phyloP scores from a whole-genome alignment of 305 asterid genomes.

The Rubia balearica region DNA sequence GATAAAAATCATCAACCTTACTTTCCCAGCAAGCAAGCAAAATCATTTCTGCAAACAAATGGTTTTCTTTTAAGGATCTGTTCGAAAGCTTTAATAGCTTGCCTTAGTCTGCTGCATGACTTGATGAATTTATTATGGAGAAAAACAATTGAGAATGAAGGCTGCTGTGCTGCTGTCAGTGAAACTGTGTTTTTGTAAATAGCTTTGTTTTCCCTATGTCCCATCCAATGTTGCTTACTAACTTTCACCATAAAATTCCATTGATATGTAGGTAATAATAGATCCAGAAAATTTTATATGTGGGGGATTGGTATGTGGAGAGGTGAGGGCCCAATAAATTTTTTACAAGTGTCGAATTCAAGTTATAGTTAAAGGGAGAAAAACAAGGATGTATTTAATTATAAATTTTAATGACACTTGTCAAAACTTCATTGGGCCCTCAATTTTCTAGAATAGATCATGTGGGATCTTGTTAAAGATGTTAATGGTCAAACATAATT shows the following conservation, averaged over 20 bases:
- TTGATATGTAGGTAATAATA: no score
- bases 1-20: neutral
- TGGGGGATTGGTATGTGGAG: no score
- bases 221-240: neutral
- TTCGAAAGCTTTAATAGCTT: neutral
- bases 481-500: neutral
- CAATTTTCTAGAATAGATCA: no score
- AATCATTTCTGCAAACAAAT: neutral
- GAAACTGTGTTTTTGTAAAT: neutral
- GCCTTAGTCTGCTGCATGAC: neutral
- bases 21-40: slow-evolving; percentile 1
- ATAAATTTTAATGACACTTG: no score
- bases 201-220: neutral
- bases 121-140: neutral
- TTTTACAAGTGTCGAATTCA: no score
- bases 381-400: no score
- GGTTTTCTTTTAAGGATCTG: neutral
- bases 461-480: neutral
- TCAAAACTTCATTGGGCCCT: no score
- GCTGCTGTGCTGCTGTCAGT: neutral
- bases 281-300: no score
- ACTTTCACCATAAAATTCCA: neutral
- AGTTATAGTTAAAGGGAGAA: no score
- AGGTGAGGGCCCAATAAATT: no score
- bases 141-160: neutral